A percentile compares a stretch with the other conserved stretches of the same genome.
phyloP scores from a whole-genome alignment of 2,329 filamentous ascomycete genomes.

The Tetracladium maxilliforme region DNA sequence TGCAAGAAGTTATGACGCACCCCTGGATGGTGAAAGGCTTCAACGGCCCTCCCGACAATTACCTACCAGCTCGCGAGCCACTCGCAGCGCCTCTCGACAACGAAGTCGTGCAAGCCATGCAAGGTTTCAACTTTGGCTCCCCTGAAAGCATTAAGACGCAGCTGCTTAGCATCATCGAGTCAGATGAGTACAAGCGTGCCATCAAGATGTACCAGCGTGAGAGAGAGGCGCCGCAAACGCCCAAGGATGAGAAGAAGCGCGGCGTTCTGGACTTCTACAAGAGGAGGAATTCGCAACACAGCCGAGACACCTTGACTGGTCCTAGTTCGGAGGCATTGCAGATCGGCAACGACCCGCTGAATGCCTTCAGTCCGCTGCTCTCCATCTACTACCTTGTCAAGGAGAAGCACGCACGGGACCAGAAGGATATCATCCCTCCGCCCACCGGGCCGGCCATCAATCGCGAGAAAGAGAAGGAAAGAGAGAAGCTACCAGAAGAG shows the following conservation, averaged over 20 bases:
- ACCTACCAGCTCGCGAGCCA: constrained; percentile 69
- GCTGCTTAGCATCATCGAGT: constrained; percentile 75
- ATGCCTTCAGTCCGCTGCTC: constrained; percentile 82
- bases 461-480: too few relatives aligned
- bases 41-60: constrained; percentile 74
- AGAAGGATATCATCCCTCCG: constrained; percentile 38
- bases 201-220: constrained; percentile 57
- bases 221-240: constrained; percentile 41
- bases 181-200: constrained; percentile 83
- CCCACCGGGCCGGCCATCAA: constrained; percentile 32
- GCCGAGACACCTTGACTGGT: constrained; percentile 70
- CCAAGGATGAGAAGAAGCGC: constrained; percentile 64
- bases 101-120: constrained; percentile 83
- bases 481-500: constrained; percentile 8
- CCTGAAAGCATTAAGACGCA: constrained; percentile 71
- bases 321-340: constrained; percentile 79
- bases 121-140: constrained; percentile 91
- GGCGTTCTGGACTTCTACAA: constrained; percentile 94
- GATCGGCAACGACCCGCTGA: constrained; percentile 72
- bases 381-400: constrained; percentile 94
- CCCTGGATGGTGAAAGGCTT: constrained; percentile 95
- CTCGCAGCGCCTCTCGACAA: constrained; percentile 72
- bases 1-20: constrained; percentile 87
- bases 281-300: constrained; percentile 75
- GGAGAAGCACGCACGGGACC: constrained; percentile 81